Conservation (phyloP, 2,329 filamentous ascomycete species). For the Penicillium freii region DNA sequence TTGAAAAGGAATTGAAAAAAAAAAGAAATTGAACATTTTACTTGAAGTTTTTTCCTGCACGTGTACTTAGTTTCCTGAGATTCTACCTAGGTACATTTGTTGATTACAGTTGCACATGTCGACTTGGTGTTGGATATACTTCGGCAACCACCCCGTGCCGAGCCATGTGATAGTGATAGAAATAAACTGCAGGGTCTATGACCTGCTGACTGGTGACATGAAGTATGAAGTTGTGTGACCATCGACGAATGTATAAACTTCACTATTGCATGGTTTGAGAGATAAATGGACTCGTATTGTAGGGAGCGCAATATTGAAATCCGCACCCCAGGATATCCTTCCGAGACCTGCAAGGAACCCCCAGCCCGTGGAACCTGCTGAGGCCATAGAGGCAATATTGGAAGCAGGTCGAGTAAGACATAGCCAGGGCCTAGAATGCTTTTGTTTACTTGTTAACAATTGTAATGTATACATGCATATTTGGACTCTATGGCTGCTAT, state of each 20-base stretch:
- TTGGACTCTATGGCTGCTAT: not conserved
- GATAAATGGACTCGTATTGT: not conserved
- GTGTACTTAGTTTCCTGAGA: not conserved
- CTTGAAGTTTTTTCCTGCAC: not conserved
- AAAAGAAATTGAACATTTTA: not conserved
- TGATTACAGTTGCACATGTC: not conserved
- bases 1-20: not conserved
- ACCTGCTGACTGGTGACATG: conserved; percentile 5
- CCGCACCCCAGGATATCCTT: not conserved
- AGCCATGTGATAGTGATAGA: conserved; percentile 3
- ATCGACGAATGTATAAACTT: not conserved
- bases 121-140: not conserved
- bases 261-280: not conserved
- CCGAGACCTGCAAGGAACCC: not conserved
- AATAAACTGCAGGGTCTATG: not conserved
- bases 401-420: not conserved
- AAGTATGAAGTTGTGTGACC: not conserved
- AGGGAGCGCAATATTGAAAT: conserved; percentile 2
- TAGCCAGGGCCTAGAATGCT: not conserved
- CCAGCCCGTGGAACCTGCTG: not conserved
- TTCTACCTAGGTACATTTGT: not conserved
- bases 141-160: not conserved
- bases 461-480: not conserved
- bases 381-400: not conserved
- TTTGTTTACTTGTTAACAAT: not conserved